Conservation (phyloP, 1,139 yeast genomes). For the Taiozyma sp. region DNA sequence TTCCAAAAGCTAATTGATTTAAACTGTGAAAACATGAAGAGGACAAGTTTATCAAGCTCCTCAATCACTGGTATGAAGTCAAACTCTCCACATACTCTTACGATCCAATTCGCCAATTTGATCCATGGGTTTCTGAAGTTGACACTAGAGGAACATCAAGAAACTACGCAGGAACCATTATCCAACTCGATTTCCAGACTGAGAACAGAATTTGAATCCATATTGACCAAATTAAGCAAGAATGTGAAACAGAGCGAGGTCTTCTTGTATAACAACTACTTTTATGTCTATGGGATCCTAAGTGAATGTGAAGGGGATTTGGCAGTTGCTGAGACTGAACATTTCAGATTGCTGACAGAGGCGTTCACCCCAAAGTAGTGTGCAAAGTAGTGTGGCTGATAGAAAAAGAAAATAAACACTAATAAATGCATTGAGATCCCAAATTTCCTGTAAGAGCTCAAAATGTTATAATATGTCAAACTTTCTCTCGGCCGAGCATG, state of each 20-base stretch:
- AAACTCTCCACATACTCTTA: constrained; percentile 55
- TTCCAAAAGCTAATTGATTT: constrained; percentile 72
- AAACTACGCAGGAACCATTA: constrained; percentile 58
- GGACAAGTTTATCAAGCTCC: constrained; percentile 23
- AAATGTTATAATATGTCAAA: no score
- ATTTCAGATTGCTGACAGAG: constrained; percentile 54
- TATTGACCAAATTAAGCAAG: constrained; percentile 62
- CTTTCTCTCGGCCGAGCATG: not conserved
- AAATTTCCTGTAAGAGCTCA: no score
- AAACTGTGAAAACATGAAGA: constrained; percentile 60
- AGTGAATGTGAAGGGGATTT: constrained; percentile 31
- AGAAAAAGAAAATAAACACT: not conserved
- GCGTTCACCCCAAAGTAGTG: not conserved
- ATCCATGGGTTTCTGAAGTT: constrained; percentile 68
- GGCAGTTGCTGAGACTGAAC: constrained; percentile 26
- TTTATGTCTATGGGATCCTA: constrained; percentile 44
- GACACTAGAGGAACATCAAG: constrained; percentile 30
- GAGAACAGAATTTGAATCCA: constrained; percentile 72
- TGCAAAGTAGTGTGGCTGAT: no score
- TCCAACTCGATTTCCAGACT: constrained; percentile 62
- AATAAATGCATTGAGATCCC: not conserved
- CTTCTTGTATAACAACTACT: constrained; percentile 75
- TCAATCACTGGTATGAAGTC: constrained; percentile 28
- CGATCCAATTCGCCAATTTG: constrained; percentile 76
- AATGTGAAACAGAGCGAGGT: constrained; percentile 53